These are phyloP conservation scores for Laguncularia racemosa DNA, from an alignment of 345 rosid genomes.

Conservation along the genomic window DNA sequence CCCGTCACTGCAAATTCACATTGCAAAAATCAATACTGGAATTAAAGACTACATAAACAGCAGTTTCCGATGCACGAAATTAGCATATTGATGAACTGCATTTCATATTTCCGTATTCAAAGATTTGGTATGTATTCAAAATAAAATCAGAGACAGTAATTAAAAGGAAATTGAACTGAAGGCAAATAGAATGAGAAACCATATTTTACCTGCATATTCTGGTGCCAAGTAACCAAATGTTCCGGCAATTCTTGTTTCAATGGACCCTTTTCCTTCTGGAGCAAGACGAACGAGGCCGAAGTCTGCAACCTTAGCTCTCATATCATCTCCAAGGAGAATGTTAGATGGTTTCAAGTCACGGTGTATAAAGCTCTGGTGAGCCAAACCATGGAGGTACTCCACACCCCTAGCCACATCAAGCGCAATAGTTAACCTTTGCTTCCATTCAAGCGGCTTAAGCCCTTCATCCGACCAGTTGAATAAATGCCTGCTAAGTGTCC, in stretches of 20 bases:
- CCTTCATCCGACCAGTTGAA: constrained; percentile 68
- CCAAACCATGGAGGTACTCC: constrained; percentile 82
- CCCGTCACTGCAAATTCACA: constrained; percentile 63
- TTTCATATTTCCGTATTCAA: too few species aligned
- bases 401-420: constrained; percentile 94
- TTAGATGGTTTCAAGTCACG: constrained; percentile 88
- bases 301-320: constrained; percentile 89
- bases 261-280: constrained; percentile 75
- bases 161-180: too few species aligned
- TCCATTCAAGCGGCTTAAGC: constrained; percentile 68
- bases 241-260: constrained; percentile 84
- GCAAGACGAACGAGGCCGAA: constrained; percentile 93
- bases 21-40: background rate
- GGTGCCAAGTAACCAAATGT: constrained; percentile 96
- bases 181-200: too few species aligned
- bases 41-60: constrained; percentile 1
- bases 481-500: constrained; percentile 58
- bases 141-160: too few species aligned
- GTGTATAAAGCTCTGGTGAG: constrained; percentile 90
- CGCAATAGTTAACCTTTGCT: constrained; percentile 64
- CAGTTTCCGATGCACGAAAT: background rate
- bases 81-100: background rate
- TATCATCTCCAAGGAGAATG: constrained; percentile 84
- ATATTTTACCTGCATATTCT: constrained; percentile 71
- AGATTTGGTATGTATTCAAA: too few species aligned